Percentiles rank a stretch among this genome's conserved stretches.
Evolutionary conservation across 2,329 filamentous ascomycete genomes (phyloP).

Genomic region (Cercospora nicotianae): DNA sequence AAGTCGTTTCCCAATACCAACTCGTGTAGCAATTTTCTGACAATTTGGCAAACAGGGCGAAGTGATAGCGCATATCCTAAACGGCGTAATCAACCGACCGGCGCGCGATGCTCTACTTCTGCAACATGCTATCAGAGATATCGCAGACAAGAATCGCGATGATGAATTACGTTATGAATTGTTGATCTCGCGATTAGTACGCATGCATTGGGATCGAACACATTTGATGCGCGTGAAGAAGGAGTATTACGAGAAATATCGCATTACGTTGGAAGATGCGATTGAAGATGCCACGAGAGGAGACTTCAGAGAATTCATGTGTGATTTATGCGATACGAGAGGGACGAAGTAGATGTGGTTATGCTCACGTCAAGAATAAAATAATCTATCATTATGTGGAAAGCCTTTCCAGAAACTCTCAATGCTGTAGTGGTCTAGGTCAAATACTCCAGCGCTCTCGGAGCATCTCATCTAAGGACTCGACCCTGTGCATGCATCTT

Average conservation of each 20-base stretch:
- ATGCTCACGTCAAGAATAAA: too few species aligned
- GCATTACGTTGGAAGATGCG: constrained; percentile 70
- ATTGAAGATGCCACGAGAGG: constrained; percentile 74
- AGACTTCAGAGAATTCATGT: constrained; percentile 54
- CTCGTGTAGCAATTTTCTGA: neutral
- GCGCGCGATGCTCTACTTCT: constrained; percentile 89
- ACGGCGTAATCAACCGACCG: constrained; percentile 93
- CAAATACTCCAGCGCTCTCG: too few species aligned
- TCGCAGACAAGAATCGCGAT: constrained; percentile 40
- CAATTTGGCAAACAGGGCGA: constrained; percentile 65
- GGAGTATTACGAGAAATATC: constrained; percentile 78
- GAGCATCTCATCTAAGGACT: too few species aligned
- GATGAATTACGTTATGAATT: constrained; percentile 72
- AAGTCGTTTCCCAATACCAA: constrained; percentile 31
- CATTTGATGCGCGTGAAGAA: constrained; percentile 78
- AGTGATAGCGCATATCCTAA: constrained; percentile 89
- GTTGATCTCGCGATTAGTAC: constrained; percentile 81
- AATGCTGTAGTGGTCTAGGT: too few species aligned
- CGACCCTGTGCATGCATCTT: too few species aligned
- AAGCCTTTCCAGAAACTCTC: too few species aligned
- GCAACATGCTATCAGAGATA: constrained; percentile 75
- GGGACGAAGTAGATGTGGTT: neutral
- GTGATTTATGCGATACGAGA: constrained; percentile 33
- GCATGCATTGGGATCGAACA: constrained; percentile 86
- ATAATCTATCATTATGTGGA: too few species aligned